phyloP scores from a whole-genome alignment of 1,139 yeast genomes.

The Protomyces inundatus region DNA sequence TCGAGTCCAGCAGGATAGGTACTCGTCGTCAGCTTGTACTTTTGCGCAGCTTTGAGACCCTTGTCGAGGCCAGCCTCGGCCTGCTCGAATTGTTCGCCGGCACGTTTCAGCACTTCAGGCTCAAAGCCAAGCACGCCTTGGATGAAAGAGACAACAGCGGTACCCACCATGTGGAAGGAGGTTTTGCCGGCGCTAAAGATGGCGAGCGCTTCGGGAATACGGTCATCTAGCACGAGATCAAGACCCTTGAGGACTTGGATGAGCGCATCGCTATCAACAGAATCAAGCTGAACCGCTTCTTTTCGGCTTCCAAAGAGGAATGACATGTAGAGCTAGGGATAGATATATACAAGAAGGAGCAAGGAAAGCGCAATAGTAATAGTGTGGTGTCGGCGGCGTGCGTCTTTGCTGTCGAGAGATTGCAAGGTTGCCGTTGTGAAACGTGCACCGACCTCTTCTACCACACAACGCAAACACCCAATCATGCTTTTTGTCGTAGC shows the following conservation, averaged over 20 bases:
- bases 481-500: background rate
- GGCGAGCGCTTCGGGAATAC: conserved; percentile 19
- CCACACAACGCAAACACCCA: background rate
- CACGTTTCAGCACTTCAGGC: conserved; percentile 46
- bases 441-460: background rate
- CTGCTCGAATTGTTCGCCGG: conserved; percentile 63
- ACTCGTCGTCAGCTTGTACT: conserved; percentile 15
- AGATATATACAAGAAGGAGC: background rate
- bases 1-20: conserved; percentile 22
- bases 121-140: conserved; percentile 24
- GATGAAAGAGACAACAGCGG: conserved; percentile 21
- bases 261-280: conserved; percentile 24
- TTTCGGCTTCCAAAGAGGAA: conserved; percentile 10
- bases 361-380: background rate
- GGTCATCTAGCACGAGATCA: conserved; percentile 23
- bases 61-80: conserved; percentile 69
- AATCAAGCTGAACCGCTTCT: conserved; percentile 15
- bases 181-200: conserved; percentile 7
- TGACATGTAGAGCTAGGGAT: background rate
- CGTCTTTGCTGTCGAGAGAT: too few species aligned
- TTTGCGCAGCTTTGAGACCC: conserved; percentile 46
- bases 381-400: too few species aligned
- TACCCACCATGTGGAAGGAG: conserved; percentile 20
- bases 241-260: conserved; percentile 21
- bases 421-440: background rate